Evolutionary conservation across 768 basidiomycete genomes (phyloP), one percentile per base, ranked within the genome.

Genomic region (Pleurotus platypus): DNA sequence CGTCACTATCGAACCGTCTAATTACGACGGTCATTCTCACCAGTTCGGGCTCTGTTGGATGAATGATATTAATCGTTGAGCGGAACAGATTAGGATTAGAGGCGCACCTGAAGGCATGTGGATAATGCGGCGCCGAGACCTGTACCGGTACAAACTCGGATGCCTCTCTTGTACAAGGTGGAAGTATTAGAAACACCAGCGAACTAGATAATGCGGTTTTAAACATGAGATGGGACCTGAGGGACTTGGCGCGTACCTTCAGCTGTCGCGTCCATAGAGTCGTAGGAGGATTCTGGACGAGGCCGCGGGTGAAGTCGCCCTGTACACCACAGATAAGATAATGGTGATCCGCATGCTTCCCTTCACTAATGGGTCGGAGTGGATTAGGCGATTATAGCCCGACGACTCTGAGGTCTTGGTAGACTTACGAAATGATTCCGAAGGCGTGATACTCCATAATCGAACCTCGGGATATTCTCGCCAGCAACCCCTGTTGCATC

Each of bases 391-490:
- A 15, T 18, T 24, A 26, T 39, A 58, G 26, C 56, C 42, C 49
- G 57, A 13, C 43, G 47, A 49, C 30, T 35, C 30, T 35, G 9
- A 35, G 30, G 59, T 55, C 26, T 58, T 56, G n/a, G 49, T 62
- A 49, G 35, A 62, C 85, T 20, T 69, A 90, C 88, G 88, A 90
- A 64, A 92, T 84, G 66, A 87, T 86, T 58, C 90, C 90, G 63
- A 92, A 92, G 12, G 89, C 89, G 66, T 92, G 90, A 69, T 90
- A 92, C 70, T 92, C 90, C 81, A 86, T 80, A 58, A 90, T 75
- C 43, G 84, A 78, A 63, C 82, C 80, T 68, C 90, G 87, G 69
- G 87, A 87, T 68, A 92, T 83, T 64, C 90, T 86, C 64, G 88
- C 83, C 48, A 92, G 75, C 54, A 92, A 72, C 47, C 90, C 89